These are phyloP conservation scores for Torulaspora microellipsoides DNA, from an alignment of 805 yeast species.

Conservation along the genomic window DNA sequence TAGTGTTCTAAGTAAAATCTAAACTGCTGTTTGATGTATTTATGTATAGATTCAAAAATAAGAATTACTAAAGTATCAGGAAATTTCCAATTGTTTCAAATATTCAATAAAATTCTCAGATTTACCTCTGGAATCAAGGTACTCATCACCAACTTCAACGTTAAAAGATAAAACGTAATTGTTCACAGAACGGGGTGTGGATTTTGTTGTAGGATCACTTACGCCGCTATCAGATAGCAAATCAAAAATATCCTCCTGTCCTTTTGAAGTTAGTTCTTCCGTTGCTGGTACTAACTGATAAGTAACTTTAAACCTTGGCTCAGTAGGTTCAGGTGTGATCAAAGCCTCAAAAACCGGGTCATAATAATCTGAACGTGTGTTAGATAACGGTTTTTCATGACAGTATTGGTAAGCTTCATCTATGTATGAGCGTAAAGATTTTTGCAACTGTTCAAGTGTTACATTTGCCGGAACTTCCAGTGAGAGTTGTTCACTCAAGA, in stretches of 20 bases:
- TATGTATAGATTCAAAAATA: not conserved
- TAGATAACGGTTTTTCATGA: conserved; percentile 21
- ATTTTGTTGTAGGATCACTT: not conserved
- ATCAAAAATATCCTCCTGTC: conserved; percentile 27
- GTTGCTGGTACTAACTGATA: conserved; percentile 20
- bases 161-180: conserved; percentile 20
- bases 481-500: conserved; percentile 27
- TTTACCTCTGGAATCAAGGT: conserved; percentile 22
- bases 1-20: conserved; percentile 40
- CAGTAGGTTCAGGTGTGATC: conserved; percentile 39
- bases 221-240: conserved; percentile 16
- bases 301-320: conserved; percentile 26
- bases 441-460: conserved; percentile 36
- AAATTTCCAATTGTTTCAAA: conserved; percentile 17
- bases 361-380: conserved; percentile 42
- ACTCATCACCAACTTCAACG: conserved; percentile 21
- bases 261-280: conserved; percentile 1
- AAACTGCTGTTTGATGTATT: not conserved
- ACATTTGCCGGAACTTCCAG: conserved; percentile 31
- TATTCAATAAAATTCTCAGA: conserved; percentile 26
- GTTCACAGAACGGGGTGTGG: not conserved
- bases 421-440: conserved; percentile 46
- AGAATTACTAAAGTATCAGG: not conserved
- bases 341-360: conserved; percentile 61
- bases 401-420: conserved; percentile 39